Percentiles rank a stretch among this genome's conserved stretches.
Conservation (phyloP, 2,329 filamentous ascomycete species). For the Pyrenophora teres region DNA sequence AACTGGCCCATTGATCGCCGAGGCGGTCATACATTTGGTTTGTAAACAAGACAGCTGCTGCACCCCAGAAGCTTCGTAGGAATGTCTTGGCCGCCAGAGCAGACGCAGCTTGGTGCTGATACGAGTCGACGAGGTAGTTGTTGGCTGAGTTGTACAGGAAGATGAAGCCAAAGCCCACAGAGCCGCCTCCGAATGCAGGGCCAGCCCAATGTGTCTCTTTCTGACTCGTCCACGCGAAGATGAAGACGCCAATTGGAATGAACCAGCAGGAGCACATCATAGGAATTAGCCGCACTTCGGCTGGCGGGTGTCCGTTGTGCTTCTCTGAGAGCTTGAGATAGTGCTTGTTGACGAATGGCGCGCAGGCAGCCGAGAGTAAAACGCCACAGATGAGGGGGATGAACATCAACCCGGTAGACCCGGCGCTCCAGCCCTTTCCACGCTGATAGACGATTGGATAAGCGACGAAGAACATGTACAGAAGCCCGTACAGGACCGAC, state of each 20-base stretch:
- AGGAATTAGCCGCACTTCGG: slow-evolving; percentile 77
- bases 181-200: slow-evolving; percentile 67
- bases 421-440: slow-evolving; percentile 77
- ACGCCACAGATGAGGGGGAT: slow-evolving; percentile 82
- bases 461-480: slow-evolving; percentile 71
- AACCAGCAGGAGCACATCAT: slow-evolving; percentile 64
- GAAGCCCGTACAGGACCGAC: slow-evolving; percentile 75
- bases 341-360: slow-evolving; percentile 78
- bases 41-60: slow-evolving; percentile 76
- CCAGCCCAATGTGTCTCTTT: slow-evolving; percentile 69
- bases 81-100: slow-evolving; percentile 83
- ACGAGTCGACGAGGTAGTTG: slow-evolving; percentile 64
- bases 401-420: slow-evolving; percentile 82
- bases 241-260: slow-evolving; percentile 69
- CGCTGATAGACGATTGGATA: slow-evolving; percentile 70
- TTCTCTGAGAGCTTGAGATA: slow-evolving; percentile 69
- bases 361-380: slow-evolving; percentile 66
- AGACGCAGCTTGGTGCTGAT: slow-evolving; percentile 76
- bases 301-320: slow-evolving; percentile 73
- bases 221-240: slow-evolving; percentile 74
- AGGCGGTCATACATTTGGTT: slow-evolving; percentile 71
- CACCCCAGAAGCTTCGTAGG: slow-evolving; percentile 80
- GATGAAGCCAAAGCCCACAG: slow-evolving; percentile 79
- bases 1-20: slow-evolving; percentile 76
- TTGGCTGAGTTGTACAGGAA: slow-evolving; percentile 75